phyloP scores from a whole-genome alignment of 2,329 filamentous ascomycete species.

The Alternaria triticina region DNA sequence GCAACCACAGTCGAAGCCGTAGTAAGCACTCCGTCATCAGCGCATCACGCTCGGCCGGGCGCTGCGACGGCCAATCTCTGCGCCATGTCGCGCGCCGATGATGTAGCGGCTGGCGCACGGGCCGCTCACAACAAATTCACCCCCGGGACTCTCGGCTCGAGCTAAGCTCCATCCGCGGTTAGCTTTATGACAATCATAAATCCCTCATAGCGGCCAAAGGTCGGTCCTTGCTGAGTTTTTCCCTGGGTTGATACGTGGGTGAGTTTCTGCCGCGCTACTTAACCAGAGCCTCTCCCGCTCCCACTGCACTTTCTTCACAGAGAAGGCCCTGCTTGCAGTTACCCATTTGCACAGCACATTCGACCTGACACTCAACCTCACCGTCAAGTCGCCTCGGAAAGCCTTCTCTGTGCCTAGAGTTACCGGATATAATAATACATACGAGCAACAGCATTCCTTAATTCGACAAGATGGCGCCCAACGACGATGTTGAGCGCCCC shows the following conservation, averaged over 20 bases:
- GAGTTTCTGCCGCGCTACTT: conserved; percentile 24
- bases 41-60: conserved; percentile 14
- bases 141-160: conserved; percentile 21
- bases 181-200: conserved; percentile 22
- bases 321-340: conserved; percentile 39
- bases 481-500: conserved; percentile 46
- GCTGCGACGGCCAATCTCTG: conserved; percentile 19
- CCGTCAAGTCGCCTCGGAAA: conserved; percentile 30
- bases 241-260: conserved; percentile 24
- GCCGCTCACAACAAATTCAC: conserved; percentile 17
- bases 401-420: conserved; percentile 37
- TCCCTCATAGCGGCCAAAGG: conserved; percentile 23
- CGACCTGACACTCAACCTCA: conserved; percentile 25
- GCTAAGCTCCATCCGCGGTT: conserved; percentile 17
- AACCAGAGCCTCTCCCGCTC: conserved; percentile 31
- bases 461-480: conserved; percentile 30
- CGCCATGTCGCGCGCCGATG: conserved; percentile 12
- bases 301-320: conserved; percentile 27
- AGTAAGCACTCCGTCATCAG: conserved; percentile 3
- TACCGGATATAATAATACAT: conserved; percentile 22
- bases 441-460: conserved; percentile 28
- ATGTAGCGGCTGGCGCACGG: conserved; percentile 21
- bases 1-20: neutral
- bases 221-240: conserved; percentile 36
- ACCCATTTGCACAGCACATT: conserved; percentile 35